Conservation (phyloP, 352 stramenopile species). For the Pythium aphanidermatum region DNA sequence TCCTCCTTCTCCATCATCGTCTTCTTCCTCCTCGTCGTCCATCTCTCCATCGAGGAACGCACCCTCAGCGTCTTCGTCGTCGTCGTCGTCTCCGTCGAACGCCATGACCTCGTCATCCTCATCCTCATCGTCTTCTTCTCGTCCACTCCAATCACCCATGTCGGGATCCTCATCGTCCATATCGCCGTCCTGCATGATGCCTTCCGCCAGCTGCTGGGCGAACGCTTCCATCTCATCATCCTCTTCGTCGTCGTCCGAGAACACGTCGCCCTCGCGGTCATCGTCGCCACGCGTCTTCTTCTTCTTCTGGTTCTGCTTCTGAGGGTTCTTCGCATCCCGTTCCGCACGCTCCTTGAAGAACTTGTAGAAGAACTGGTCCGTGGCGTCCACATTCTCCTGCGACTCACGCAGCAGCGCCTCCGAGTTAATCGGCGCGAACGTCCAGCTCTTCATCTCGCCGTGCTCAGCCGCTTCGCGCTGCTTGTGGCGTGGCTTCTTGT, state of each 20-base stretch:
- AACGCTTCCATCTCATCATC: conserved; percentile 86
- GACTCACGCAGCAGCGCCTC: conserved; percentile 60
- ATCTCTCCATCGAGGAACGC: conserved; percentile 11
- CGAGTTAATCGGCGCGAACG: conserved; percentile 60
- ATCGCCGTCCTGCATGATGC: conserved; percentile 82
- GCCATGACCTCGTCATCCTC: conserved; percentile 30
- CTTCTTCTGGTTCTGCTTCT: conserved; percentile 26
- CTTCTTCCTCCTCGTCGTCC: conserved; percentile 15
- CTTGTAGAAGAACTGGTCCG: conserved; percentile 92
- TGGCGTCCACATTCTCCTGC: conserved; percentile 59
- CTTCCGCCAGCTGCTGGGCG: conserved; percentile 83
- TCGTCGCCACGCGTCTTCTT: conserved; percentile 31
- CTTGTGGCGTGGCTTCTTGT: conserved; percentile 92
- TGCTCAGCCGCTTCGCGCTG: conserved; percentile 6
- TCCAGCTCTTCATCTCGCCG: conserved; percentile 48
- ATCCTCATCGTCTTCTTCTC: conserved; percentile 29
- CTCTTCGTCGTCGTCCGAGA: conserved; percentile 57
- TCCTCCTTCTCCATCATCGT: conserved; percentile 9
- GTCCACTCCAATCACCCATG: conserved; percentile 24
- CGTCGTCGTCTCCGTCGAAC: conserved; percentile 24
- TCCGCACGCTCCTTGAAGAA: conserved; percentile 87
- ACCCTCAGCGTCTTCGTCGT: conserved; percentile 15
- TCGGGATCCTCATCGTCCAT: conserved; percentile 68
- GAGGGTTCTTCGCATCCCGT: conserved; percentile 31
- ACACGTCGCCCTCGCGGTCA: conserved; percentile 40